Evolutionary conservation across 2,329 filamentous ascomycete genomes (phyloP).

Genomic region (Ascocoryne sarcoides): DNA sequence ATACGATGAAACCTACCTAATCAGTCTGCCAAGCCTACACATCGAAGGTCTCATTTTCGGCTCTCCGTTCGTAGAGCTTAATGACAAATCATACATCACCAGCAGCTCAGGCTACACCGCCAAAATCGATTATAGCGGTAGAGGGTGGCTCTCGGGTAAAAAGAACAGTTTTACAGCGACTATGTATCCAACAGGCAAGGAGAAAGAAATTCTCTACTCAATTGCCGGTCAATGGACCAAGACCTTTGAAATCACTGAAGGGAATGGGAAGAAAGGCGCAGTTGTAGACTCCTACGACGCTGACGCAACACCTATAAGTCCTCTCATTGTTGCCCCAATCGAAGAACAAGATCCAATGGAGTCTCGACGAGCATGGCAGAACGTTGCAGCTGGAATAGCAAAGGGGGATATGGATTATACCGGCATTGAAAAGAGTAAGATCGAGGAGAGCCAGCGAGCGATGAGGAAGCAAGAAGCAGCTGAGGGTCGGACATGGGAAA

Average conservation of each 20-base stretch:
- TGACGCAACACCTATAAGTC: slow-evolving; percentile 47
- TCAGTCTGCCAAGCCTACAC: slow-evolving; percentile 83
- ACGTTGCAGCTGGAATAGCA: slow-evolving; percentile 72
- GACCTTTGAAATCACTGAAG: slow-evolving; percentile 67
- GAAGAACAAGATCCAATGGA: slow-evolving; percentile 81
- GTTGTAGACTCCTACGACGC: slow-evolving; percentile 55
- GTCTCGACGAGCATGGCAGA: slow-evolving; percentile 78
- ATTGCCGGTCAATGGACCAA: slow-evolving; percentile 87
- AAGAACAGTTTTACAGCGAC: slow-evolving; percentile 82
- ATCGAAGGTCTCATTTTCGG: slow-evolving; percentile 88
- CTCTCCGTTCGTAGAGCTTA: slow-evolving; percentile 83
- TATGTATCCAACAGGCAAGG: slow-evolving; percentile 61
- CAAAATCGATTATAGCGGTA: slow-evolving; percentile 87
- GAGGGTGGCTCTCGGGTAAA: slow-evolving; percentile 91
- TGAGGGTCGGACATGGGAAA: slow-evolving; percentile 71
- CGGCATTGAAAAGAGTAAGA: slow-evolving; percentile 71
- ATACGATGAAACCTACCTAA: slow-evolving; percentile 59
- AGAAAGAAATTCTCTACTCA: slow-evolving; percentile 71
- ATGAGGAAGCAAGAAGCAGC: slow-evolving; percentile 64
- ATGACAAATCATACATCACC: slow-evolving; percentile 74
- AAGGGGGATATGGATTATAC: slow-evolving; percentile 78
- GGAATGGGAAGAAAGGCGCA: slow-evolving; percentile 42
- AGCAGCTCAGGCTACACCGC: slow-evolving; percentile 80
- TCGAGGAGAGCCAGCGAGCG: slow-evolving; percentile 81
- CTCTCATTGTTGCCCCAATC: slow-evolving; percentile 62